Conservation (phyloP, 495 filamentous ascomycete genomes). For the Aeminium ludgeri region DNA sequence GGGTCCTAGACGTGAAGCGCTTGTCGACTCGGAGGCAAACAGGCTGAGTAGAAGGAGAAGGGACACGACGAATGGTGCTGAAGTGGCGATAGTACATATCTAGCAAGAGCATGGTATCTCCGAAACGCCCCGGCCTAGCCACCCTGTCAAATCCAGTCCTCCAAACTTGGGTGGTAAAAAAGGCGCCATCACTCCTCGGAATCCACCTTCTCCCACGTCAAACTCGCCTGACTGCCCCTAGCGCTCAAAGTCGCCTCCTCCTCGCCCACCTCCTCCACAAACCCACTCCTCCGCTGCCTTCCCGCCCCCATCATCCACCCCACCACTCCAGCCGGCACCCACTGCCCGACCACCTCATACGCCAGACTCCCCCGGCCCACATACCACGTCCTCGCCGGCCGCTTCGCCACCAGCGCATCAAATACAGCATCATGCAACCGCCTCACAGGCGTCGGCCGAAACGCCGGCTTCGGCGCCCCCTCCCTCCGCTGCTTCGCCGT, state of each 20-base stretch:
- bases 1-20: too few species aligned
- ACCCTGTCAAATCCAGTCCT: too few species aligned
- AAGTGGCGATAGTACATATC: too few species aligned
- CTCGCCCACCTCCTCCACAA: neutral
- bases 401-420: conserved; percentile 54
- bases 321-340: conserved; percentile 62
- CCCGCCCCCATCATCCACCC: conserved; percentile 77
- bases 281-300: conserved; percentile 20
- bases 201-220: conserved; percentile 27
- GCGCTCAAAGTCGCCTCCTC: too few species aligned
- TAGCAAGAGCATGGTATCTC: too few species aligned
- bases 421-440: conserved; percentile 74
- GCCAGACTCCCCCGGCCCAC: conserved; percentile 66
- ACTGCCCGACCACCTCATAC: conserved; percentile 75
- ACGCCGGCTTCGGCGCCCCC: conserved; percentile 13
- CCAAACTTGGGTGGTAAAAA: too few species aligned
- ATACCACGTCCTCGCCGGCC: conserved; percentile 37
- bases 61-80: too few species aligned
- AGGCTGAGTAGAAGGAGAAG: too few species aligned
- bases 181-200: conserved; percentile 7
- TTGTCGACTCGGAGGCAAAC: too few species aligned
- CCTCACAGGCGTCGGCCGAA: conserved; percentile 49
- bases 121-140: too few species aligned
- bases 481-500: conserved; percentile 18
- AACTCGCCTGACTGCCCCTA: conserved; percentile 15